Evolutionary conservation across 768 basidiomycete species (phyloP).

Genomic region (Clathrus columnatus): DNA sequence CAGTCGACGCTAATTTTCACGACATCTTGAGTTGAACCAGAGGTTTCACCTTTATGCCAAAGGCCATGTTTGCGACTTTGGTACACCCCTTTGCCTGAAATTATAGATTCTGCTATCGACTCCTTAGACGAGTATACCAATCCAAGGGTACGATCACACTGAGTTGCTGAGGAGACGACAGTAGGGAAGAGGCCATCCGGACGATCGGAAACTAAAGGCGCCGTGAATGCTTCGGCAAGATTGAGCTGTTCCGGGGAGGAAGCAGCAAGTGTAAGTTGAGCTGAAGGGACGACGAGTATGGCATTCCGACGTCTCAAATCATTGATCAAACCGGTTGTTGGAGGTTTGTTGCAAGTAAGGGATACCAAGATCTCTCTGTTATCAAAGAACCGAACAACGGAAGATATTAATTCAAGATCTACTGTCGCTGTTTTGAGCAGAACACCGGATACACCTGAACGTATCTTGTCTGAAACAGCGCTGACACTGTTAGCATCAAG

Average conservation of each 20-base stretch:
- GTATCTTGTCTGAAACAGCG: slow-evolving; percentile 66
- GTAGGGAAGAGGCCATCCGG: slow-evolving; percentile 91
- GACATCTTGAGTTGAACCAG: slow-evolving; percentile 86
- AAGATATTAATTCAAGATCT: slow-evolving; percentile 68
- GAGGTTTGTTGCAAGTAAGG: slow-evolving; percentile 36
- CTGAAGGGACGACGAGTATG: slow-evolving; percentile 61
- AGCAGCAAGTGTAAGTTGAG: slow-evolving; percentile 51
- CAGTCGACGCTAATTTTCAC: slow-evolving; percentile 80
- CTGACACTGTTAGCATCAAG: slow-evolving; percentile 66
- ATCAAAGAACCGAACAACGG: slow-evolving; percentile 66
- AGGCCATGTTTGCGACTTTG: slow-evolving; percentile 93
- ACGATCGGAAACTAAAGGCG: slow-evolving; percentile 76
- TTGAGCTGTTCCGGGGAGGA: slow-evolving; percentile 56
- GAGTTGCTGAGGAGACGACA: slow-evolving; percentile 61
- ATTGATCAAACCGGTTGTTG: slow-evolving; percentile 51
- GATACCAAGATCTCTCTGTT: slow-evolving; percentile 57
- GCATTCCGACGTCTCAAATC: slow-evolving; percentile 51
- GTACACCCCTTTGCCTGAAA: slow-evolving; percentile 87
- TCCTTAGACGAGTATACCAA: slow-evolving; percentile 90
- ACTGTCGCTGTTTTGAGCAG: slow-evolving; percentile 66
- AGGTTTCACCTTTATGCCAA: slow-evolving; percentile 96
- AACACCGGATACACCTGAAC: slow-evolving; percentile 68
- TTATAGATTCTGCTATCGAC: slow-evolving; percentile 79
- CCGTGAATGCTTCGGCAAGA: slow-evolving; percentile 78
- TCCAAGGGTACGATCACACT: slow-evolving; percentile 72